Evolutionary conservation across 148 eudicot species (phyloP).

Genomic region (Rhododendron simsii): DNA sequence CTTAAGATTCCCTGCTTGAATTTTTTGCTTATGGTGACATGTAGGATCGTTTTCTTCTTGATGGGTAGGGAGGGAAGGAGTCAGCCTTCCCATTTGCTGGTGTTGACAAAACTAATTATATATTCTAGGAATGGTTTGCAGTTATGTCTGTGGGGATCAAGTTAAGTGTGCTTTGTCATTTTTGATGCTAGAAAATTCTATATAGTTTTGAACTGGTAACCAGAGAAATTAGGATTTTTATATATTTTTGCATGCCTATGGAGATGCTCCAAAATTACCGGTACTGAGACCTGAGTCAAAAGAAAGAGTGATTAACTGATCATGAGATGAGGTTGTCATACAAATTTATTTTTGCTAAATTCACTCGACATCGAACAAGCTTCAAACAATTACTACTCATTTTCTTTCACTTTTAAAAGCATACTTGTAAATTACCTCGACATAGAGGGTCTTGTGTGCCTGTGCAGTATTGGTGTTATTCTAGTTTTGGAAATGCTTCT

Average conservation of each 20-base stretch:
- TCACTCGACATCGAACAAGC: not conserved
- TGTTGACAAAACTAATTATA: not conserved
- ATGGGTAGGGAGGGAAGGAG: constrained; percentile 1
- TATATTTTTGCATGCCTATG: not conserved
- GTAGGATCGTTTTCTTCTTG: not conserved
- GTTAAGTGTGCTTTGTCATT: not conserved
- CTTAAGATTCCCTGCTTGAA: constrained; percentile 3
- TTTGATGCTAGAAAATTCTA: no score
- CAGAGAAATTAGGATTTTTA: not conserved
- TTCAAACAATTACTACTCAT: not conserved
- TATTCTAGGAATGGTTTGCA: not conserved
- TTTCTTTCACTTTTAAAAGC: not conserved
- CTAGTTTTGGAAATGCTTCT: not conserved
- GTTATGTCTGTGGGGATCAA: not conserved
- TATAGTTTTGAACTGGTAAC: not conserved
- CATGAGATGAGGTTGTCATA: not conserved
- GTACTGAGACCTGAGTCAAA: not conserved
- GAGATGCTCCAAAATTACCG: not conserved
- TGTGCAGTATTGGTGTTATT: not conserved
- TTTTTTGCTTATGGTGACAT: not conserved
- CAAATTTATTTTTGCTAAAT: not conserved
- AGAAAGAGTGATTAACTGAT: not conserved
- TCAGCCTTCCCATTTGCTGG: not conserved
- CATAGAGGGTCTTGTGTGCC: not conserved
- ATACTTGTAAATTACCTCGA: not conserved